phyloP scores from a whole-genome alignment of 306 rosid species.

The Vigna mungo region DNA sequence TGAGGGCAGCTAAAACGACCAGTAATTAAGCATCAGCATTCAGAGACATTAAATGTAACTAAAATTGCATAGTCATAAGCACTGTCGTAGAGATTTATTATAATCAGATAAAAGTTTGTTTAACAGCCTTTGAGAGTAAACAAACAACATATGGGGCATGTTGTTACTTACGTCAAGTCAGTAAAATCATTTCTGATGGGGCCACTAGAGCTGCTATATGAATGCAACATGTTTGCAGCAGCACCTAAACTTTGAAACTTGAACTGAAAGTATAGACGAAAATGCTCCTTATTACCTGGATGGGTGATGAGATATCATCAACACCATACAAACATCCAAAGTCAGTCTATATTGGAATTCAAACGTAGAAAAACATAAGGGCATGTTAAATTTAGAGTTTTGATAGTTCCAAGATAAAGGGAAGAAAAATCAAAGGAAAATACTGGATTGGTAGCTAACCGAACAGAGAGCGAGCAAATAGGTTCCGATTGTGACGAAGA shows the following conservation, averaged over 20 bases:
- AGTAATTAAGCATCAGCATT: slow-evolving; percentile 37
- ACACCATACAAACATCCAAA: slow-evolving; percentile 32
- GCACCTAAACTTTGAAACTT: slow-evolving; percentile 47
- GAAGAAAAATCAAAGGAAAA: not conserved
- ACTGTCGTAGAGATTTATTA: slow-evolving; percentile 11
- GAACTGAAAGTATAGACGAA: slow-evolving; percentile 42
- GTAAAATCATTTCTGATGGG: slow-evolving; percentile 60
- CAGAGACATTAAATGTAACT: not conserved
- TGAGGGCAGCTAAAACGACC: slow-evolving; percentile 74
- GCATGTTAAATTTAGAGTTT: not conserved
- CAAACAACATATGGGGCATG: slow-evolving; percentile 8
- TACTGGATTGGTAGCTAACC: slow-evolving; percentile 52
- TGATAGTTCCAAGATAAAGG: not conserved
- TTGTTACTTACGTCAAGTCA: slow-evolving; percentile 75
- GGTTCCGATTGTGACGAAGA: slow-evolving; percentile 50
- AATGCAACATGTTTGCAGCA: slow-evolving; percentile 49
- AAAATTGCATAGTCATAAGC: slow-evolving; percentile 20
- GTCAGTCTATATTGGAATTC: slow-evolving; percentile 3
- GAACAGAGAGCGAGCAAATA: slow-evolving; percentile 49
- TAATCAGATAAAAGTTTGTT: not conserved
- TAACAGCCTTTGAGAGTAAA: slow-evolving; percentile 8
- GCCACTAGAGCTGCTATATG: slow-evolving; percentile 57
- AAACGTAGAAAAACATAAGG: not conserved
- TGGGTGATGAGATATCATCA: slow-evolving; percentile 20
- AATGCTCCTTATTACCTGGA: slow-evolving; percentile 52